Evolutionary conservation across 305 asterid species (phyloP), one percentile per base, ranked within the genome.

Genomic region (Fraxinus baroniana): DNA sequence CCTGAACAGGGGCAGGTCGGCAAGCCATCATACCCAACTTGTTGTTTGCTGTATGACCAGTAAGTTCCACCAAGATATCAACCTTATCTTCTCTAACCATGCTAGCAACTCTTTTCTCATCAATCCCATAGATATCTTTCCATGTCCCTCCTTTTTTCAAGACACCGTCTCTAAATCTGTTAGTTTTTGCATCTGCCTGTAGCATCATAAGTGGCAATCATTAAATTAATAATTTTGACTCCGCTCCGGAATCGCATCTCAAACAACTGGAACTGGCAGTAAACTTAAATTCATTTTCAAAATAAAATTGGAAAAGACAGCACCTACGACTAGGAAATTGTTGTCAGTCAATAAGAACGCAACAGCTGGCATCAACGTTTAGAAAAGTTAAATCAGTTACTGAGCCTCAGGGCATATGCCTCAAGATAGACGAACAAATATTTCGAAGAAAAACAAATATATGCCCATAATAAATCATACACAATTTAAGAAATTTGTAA

Each of bases 1-100:
- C 99, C 98, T 95, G 99, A 87, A 97, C 90, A 85, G 98, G 98
- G n/a, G 98, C 97, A 81, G 99, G 98, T 62, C 95, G 97, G 90
- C 99, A 97, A 83, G 99, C 97, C 98, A 97, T 90, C 95, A 89
- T 95, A 85, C 99, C 99, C 92, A 97, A 86, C 89, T 95, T 97
- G 92, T 97, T 97, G 88, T 97, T 97, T 79, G 99, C 98, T 66
- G 99, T 95, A 87, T 95, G 99, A 64, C 99, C 99, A 57, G 98
- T 97, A 79, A 97, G 99, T 89, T 97, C 99, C 70, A 95, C 97
- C 91, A 97, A 91, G 86, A 97, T 95, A 83, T 97, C 99, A 88
- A 97, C 89, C 81, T 91, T 88, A 88, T 97, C 99, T 75, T 93
- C 98, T 88, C 97, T 91, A 46, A 95, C 94, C 92, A 97, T 87